Base-by-base conservation (phyloP, 1,284 basidiomycete species). In the Phenoliferia sp. region DNA sequence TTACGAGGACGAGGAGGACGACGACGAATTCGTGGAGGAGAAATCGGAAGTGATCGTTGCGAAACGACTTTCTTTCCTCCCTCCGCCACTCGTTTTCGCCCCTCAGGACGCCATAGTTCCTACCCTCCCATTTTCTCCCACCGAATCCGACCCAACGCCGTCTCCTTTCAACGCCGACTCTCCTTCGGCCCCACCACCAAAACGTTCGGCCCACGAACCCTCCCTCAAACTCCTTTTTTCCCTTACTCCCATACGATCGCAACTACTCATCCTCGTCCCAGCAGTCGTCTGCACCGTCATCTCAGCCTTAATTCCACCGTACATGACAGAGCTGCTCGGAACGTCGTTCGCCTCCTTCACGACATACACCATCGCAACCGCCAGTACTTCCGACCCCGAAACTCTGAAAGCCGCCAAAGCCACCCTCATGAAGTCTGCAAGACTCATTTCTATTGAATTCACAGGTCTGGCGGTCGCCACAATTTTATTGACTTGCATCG, bases 311-410 rank as follows among this genome's bases (percentile, higher is more conserved):
- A 83, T 97, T 44, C 92, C 90, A 0, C 92, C 95, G 0, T 90
- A 90, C 82, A 97, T 98, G 93, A 94, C 95, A 7, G 84, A 86
- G 63, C 86, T 95, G 71, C 83, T 98, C 71, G 94, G 95, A 34
- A 84, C 89, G 63, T 87, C 88, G 6, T 96, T 98, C 81, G 85
- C 90, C 74, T 84, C 88, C 0, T 94, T 96, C 74, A 81, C 86
- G 3, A 71, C 76, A 5, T 87, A 81, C 82, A 80, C 77, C 22
- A 17, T 85, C 79, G 58, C 80, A 16, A 64, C 73, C 35, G 63
- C 69, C 3, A 29, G 50, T 0, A 68, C 80, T 80, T 58, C 80
- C 80, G 67, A 83, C 82, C 10, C 78, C 83, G 58, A 71, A 17
- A 59, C 85, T 80, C 76, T 81, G 70, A 86, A 86, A 71, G 77